Percentiles rank a stretch among this genome's conserved stretches.
phyloP scores from a whole-genome alignment of 164 flowering plant genomes.

The Vitis cinerea region DNA sequence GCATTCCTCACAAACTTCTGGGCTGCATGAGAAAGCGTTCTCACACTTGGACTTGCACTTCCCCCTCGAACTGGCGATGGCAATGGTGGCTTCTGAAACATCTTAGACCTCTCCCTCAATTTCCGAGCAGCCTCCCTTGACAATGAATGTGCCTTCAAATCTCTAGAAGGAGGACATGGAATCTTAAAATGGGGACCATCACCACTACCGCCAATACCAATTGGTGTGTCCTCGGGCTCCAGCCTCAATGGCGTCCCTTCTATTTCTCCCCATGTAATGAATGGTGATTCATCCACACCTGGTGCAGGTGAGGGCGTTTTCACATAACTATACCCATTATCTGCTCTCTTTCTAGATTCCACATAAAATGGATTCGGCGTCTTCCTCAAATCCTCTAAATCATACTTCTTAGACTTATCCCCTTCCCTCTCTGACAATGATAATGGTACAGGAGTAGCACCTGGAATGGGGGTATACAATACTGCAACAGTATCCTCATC shows the following conservation, averaged over 20 bases:
- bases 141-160: constrained; percentile 79
- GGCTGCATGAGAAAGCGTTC: constrained; percentile 88
- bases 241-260: constrained; percentile 94
- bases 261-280: constrained; percentile 98
- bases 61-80: constrained; percentile 80
- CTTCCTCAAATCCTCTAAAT: constrained; percentile 85
- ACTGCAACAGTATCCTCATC: constrained; percentile 76
- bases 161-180: constrained; percentile 69
- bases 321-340: constrained; percentile 81
- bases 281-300: constrained; percentile 88
- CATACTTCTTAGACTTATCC: constrained; percentile 72
- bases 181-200: constrained; percentile 82
- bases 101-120: constrained; percentile 76
- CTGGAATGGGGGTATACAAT: constrained; percentile 72
- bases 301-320: constrained; percentile 93
- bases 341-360: constrained; percentile 68
- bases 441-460: constrained; percentile 56
- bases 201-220: constrained; percentile 77
- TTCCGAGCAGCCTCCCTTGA: constrained; percentile 93
- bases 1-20: constrained; percentile 95
- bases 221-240: constrained; percentile 78
- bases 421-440: constrained; percentile 46
- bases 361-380: constrained; percentile 76
- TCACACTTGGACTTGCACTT: constrained; percentile 82
- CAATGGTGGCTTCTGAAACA: constrained; percentile 89